Evolutionary conservation across 164 flowering plant genomes (phyloP).

Genomic region (Tetracentron sinense): DNA sequence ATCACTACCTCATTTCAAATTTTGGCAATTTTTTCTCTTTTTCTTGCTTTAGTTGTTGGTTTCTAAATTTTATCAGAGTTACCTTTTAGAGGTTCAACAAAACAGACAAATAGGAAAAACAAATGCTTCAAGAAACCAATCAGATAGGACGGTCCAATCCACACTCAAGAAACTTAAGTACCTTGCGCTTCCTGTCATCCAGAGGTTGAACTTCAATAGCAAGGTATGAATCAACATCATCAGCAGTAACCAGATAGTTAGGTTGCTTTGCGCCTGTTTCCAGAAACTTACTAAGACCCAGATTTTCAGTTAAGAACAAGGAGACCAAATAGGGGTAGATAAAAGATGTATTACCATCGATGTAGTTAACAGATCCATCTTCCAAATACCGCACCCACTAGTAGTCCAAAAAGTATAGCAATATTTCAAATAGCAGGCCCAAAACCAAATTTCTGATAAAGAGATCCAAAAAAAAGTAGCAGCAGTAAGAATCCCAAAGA

Average conservation of each 20-base stretch:
- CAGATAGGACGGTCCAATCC: not conserved
- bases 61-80: not conserved
- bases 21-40: not conserved
- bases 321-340: not conserved
- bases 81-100: not conserved
- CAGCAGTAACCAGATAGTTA: conserved; percentile 83
- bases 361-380: conserved; percentile 89
- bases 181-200: conserved; percentile 93
- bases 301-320: not conserved
- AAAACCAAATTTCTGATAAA: conserved; percentile 1
- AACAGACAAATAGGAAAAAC: not conserved
- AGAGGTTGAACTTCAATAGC: conserved; percentile 96
- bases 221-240: conserved; percentile 85
- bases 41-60: not conserved
- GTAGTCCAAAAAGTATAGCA: conserved; percentile 18
- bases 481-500: not conserved
- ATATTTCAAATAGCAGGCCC: too few species aligned
- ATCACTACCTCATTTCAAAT: too few species aligned
- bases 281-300: not conserved
- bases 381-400: conserved; percentile 96
- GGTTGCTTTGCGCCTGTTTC: conserved; percentile 93
- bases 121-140: not conserved
- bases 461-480: not conserved
- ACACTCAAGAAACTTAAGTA: conserved; percentile 16
- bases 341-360: conserved; percentile 56